Base-by-base conservation (phyloP, 192 early-diverging fungal species). In the Thoreauomyces humboldtii region DNA sequence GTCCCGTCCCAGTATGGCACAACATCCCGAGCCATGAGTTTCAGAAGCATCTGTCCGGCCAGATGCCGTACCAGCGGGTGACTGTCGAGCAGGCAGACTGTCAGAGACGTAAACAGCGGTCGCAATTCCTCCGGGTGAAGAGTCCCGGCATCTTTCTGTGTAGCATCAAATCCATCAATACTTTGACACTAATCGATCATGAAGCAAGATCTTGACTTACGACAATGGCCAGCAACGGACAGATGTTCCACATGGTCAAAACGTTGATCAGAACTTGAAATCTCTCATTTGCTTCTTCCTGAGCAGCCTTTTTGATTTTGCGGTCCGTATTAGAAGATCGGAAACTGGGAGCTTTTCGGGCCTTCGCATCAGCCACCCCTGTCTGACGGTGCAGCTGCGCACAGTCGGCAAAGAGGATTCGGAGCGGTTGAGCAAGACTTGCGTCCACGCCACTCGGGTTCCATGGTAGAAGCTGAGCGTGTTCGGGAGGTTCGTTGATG, bases 191-290 rank as follows among this genome's bases (percentile, higher is more conserved):
- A 6, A 34, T n/a, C n/a, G n/a, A n/a, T n/a, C n/a, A n/a, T 17
- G 25, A 12, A 70, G 28, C 25, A 73, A 1, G 14, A n/a, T 24
- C 25, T 43, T 32, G 11, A 77, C 83, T 78, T 76, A 87, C 86
- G 7, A 75, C 75, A 29, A 95, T 81, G 5, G 87, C 86, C 43
- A 95, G 70, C 38, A 83, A 73, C 6, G 95, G 93, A 73, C 91
- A 89, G 25, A 73, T 76, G 42, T 80, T 78, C 69, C 91, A 91
- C 38, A 89, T 79, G 42, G 84, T 86, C 52, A 97, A 77, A 19
- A 95, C 84, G 42, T 80, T 80, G 7, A 87, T 61, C 17, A 95
- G 79, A n/a, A 97, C 74, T 59, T 96, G 91, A 38, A 89, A 78
- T 21, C 87, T 85, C 65, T 96, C 92, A n/a, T 78, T 78, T 22